phyloP scores from a whole-genome alignment of 345 rosid species.

The Arabis alpina region DNA sequence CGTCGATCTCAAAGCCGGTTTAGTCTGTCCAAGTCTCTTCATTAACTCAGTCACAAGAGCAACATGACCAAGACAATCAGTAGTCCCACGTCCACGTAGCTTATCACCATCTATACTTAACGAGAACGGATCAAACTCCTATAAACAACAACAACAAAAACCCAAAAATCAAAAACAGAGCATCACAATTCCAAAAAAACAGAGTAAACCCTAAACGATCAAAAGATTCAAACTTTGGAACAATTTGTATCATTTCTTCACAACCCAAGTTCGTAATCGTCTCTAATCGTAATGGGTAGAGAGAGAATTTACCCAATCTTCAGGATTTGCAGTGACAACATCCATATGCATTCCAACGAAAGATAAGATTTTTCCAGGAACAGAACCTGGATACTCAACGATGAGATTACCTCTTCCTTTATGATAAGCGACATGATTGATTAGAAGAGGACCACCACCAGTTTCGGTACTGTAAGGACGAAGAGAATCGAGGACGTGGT shows the following conservation, averaged over 20 bases:
- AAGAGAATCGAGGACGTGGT: conserved; percentile 75
- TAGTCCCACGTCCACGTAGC: conserved; percentile 94
- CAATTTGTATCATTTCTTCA: neutral
- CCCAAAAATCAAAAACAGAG: neutral
- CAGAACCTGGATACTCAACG: conserved; percentile 96
- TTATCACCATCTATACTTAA: conserved; percentile 87
- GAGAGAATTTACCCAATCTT: conserved; percentile 67
- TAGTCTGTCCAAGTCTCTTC: conserved; percentile 81
- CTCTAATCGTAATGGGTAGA: conserved; percentile 15
- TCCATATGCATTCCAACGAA: conserved; percentile 99
- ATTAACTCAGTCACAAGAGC: conserved; percentile 87
- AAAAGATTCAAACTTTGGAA: conserved; percentile 18
- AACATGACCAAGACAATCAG: conserved; percentile 98
- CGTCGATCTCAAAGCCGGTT: conserved; percentile 70
- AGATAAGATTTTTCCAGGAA: conserved; percentile 81
- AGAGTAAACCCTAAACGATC: neutral
- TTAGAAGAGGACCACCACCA: conserved; percentile 84
- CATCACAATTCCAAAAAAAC: neutral
- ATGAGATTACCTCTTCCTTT: conserved; percentile 87
- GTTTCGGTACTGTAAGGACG: conserved; percentile 75
- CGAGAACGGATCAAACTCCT: conserved; percentile 97
- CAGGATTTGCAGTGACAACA: conserved; percentile 95
- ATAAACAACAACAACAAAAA: conserved; percentile 16
- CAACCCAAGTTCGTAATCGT: neutral
- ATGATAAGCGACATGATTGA: conserved; percentile 73